phyloP scores from a whole-genome alignment of 1,139 yeast species.

The Blastobotrys serpentis region DNA sequence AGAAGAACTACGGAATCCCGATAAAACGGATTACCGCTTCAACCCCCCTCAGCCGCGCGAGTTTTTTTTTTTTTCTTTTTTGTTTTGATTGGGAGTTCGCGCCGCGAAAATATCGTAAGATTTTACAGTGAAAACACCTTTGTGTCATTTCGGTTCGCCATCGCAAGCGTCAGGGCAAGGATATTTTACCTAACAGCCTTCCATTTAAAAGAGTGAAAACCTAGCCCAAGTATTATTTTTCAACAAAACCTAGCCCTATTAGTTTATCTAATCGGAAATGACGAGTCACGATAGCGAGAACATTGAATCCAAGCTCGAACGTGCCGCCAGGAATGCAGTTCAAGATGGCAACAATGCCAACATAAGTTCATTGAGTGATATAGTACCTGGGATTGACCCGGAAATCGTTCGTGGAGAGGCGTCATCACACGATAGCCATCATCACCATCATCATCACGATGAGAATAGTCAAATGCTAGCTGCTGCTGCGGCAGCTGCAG shows the following conservation, averaged over 20 bases:
- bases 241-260: constrained; percentile 9
- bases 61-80: too few species aligned
- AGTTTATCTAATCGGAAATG: background rate
- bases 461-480: constrained; percentile 7
- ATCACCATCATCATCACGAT: constrained; percentile 1
- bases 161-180: background rate
- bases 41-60: too few species aligned
- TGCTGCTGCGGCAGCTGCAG: constrained; percentile 15
- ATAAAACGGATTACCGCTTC: too few species aligned
- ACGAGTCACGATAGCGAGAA: constrained; percentile 5
- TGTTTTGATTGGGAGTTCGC: too few species aligned
- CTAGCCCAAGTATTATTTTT: background rate
- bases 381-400: constrained; percentile 37
- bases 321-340: constrained; percentile 4
- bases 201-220: background rate
- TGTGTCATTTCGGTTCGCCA: background rate
- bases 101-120: too few species aligned
- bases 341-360: constrained; percentile 1
- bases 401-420: constrained; percentile 33
- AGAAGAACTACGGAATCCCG: background rate
- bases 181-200: background rate
- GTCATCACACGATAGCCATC: constrained; percentile 12
- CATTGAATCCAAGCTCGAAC: constrained; percentile 7
- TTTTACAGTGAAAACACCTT: too few species aligned
- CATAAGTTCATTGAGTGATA: constrained; percentile 12